Evolutionary conservation across 345 rosid species (phyloP).

Genomic region (Cardamine resedifolia): DNA sequence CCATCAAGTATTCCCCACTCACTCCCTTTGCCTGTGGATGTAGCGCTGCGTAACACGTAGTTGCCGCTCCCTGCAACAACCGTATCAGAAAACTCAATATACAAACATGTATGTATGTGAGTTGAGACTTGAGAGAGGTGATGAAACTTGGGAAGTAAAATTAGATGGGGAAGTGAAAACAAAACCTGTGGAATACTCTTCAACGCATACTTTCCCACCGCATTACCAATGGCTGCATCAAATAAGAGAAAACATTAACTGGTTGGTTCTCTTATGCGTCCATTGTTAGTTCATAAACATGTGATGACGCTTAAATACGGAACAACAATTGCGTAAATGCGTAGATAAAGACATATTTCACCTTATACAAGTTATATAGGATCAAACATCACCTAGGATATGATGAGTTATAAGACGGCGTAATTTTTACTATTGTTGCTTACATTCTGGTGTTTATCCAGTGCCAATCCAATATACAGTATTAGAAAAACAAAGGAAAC

Average conservation of each 20-base stretch:
- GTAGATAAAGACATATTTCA: background rate
- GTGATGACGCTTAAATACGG: background rate
- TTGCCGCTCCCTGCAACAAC: slow-evolving; percentile 70
- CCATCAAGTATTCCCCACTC: slow-evolving; percentile 60
- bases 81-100: background rate
- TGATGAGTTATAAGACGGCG: background rate
- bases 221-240: slow-evolving; percentile 46
- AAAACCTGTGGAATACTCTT: slow-evolving; percentile 71
- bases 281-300: background rate
- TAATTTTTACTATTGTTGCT: background rate
- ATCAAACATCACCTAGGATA: background rate
- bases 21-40: slow-evolving; percentile 68
- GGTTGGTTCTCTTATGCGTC: slow-evolving; percentile 7
- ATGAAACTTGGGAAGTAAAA: background rate
- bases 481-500: background rate
- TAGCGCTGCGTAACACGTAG: slow-evolving; percentile 74
- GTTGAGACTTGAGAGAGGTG: background rate
- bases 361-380: background rate
- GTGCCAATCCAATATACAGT: background rate
- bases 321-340: background rate
- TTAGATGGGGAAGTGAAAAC: background rate
- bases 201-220: slow-evolving; percentile 46
- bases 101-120: background rate
- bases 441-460: background rate
- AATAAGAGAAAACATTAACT: background rate